These are phyloP conservation scores for Aspergillus fumigatus DNA, from an alignment of 2,329 filamentous ascomycete genomes.

Conservation along the genomic window DNA sequence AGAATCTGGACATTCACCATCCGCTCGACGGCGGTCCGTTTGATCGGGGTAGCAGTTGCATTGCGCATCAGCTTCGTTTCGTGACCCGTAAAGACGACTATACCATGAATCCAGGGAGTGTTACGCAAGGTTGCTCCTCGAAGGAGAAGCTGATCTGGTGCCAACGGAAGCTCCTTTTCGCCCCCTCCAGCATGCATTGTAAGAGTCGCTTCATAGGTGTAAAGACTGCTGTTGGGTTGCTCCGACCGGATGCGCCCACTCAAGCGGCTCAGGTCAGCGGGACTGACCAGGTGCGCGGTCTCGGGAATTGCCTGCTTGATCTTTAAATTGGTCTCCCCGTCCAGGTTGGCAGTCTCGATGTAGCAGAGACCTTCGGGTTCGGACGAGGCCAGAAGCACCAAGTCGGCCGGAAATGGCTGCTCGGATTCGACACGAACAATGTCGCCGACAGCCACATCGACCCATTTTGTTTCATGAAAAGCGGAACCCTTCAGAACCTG, in stretches of 20 bases:
- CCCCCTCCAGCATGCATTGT: conserved; percentile 86
- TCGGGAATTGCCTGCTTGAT: conserved; percentile 97
- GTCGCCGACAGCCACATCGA: conserved; percentile 88
- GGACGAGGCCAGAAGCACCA: conserved; percentile 88
- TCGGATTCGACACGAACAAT: conserved; percentile 91
- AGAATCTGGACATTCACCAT: conserved; percentile 93
- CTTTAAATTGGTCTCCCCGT: conserved; percentile 97
- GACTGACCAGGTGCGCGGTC: conserved; percentile 80
- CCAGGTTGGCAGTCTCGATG: conserved; percentile 95
- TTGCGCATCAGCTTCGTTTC: conserved; percentile 99
- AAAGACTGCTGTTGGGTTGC: conserved; percentile 96
- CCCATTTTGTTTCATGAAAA: conserved; percentile 87
- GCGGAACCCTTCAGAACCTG: conserved; percentile 74
- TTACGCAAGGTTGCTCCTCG: conserved; percentile 92
- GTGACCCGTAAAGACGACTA: conserved; percentile 95
- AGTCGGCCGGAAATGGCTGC: conserved; percentile 87
- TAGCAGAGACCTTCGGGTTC: conserved; percentile 98
- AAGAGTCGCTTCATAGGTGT: conserved; percentile 95
- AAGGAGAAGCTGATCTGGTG: conserved; percentile 87
- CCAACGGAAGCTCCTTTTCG: conserved; percentile 85
- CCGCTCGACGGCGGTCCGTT: conserved; percentile 90
- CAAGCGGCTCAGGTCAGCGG: conserved; percentile 77
- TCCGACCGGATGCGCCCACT: conserved; percentile 87
- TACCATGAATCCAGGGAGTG: conserved; percentile 93
- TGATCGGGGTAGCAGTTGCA: conserved; percentile 93